Base-by-base conservation (phyloP, 1,139 yeast genomes). In the Suhomyces ambrosiae region DNA sequence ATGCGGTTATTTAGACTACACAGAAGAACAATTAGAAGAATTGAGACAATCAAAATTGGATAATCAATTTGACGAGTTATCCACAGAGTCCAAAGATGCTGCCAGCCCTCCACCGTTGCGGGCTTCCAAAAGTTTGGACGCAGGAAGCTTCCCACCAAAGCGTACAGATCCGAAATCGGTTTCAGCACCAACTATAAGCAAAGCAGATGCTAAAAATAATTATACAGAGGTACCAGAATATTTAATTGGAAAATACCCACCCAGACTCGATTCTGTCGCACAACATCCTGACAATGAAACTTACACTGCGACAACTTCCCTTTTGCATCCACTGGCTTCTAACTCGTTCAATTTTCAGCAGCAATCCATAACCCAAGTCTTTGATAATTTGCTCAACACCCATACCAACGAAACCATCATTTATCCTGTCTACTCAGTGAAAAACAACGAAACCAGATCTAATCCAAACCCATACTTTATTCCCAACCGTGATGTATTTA, bases 1-100 rank as follows among this genome's bases (percentile, higher is more conserved):
- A 38, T 71, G 76, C 54, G 73, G 69, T 1, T 71, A 69, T 44
- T 56, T 69, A 31, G 65, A 63, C 37, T 67, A 61, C 40, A 49
- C 66, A 2, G 60, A 56, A 30, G 67, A 60, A 13, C 68, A 67
- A 44, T 43, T 70, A 7, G 56, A 58, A 10, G 70, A 60, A 36
- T 47, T 68, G 14, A 53, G 51, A 33, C 45, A 47, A 27, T 51
- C 59, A 13, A 61, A 57, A 33, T 32, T 33, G 9, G 47, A 42
- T 16, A 38, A 35, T 14, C 47, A 43, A 23, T 33, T 37, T 15
- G 52, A 45, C 19, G 51, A 45, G 10, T 29, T 35, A 23, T 32
- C 37, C 30, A 36, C 44, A 3, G 37, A 35, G 17, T 21, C 41
- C 8, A 32, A 19, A 14, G 39, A 35, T 8, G 21, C 21, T 18